These are phyloP conservation scores for Ogataea polymorpha DNA, from an alignment of 805 yeast species.

Conservation along the genomic window DNA sequence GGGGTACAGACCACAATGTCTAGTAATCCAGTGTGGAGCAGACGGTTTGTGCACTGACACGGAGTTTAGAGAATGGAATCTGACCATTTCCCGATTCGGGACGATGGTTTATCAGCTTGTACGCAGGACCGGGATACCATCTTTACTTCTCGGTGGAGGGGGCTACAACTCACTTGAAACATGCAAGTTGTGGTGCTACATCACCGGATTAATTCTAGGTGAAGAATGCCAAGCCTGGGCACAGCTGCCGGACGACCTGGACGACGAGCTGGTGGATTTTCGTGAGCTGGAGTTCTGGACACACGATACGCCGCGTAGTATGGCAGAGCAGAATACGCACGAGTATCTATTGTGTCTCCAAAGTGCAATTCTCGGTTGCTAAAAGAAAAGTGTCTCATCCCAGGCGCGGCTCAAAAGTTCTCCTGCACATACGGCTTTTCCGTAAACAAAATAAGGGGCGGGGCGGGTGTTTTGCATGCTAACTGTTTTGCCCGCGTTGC, in stretches of 20 bases:
- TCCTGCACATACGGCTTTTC: not conserved
- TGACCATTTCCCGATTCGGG: conserved; percentile 51
- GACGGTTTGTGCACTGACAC: conserved; percentile 69
- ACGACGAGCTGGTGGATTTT: conserved; percentile 25
- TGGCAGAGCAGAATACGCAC: conserved; percentile 31
- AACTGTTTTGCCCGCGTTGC: not conserved
- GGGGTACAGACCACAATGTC: conserved; percentile 43
- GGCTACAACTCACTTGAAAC: conserved; percentile 65
- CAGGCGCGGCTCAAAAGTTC: conserved; percentile 3
- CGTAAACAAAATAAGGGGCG: not conserved
- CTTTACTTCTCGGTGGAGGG: conserved; percentile 68
- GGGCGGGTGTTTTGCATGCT: not conserved
- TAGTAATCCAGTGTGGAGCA: conserved; percentile 69
- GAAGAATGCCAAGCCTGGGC: conserved; percentile 19
- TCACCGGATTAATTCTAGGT: conserved; percentile 31
- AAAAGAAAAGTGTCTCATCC: not conserved
- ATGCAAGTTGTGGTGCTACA: conserved; percentile 57
- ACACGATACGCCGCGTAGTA: conserved; percentile 30
- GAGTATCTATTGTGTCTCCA: conserved; percentile 26
- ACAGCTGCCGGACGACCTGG: conserved; percentile 51
- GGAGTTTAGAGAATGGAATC: conserved; percentile 63
- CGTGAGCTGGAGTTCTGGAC: conserved; percentile 24
- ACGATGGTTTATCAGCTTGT: conserved; percentile 32
- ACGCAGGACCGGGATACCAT: conserved; percentile 30
- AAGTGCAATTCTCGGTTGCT: not conserved